Conservation (phyloP, 208 protist species). For the Tritrichomonas foetus region DNA sequence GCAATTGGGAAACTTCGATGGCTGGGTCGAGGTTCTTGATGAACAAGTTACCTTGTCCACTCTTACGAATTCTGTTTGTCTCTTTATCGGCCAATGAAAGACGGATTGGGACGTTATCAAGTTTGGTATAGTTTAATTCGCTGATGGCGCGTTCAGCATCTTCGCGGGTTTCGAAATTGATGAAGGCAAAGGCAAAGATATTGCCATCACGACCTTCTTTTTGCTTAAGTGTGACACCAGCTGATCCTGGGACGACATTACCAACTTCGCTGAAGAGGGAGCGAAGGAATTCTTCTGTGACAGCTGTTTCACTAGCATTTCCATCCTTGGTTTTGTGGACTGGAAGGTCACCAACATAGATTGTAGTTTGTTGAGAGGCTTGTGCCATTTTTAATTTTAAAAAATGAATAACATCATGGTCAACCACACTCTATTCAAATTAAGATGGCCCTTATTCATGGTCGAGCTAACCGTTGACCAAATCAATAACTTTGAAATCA, state of each 20-base stretch:
- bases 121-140: background rate
- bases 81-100: background rate
- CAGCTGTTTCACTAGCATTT: too few relatives aligned
- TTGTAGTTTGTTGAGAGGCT: too few relatives aligned
- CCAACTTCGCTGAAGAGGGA: background rate
- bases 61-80: background rate
- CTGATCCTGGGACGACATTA: too few relatives aligned
- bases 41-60: constrained; percentile 34
- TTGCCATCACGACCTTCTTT: background rate
- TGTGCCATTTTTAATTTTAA: too few relatives aligned
- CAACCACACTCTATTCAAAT: too few relatives aligned
- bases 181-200: background rate
- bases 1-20: background rate
- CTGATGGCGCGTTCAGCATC: background rate
- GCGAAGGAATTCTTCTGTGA: background rate
- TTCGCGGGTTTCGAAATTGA: background rate
- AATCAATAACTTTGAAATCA: too few relatives aligned
- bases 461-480: too few relatives aligned
- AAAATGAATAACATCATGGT: too few relatives aligned
- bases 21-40: background rate
- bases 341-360: too few relatives aligned
- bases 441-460: too few relatives aligned
- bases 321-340: too few relatives aligned
- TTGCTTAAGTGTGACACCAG: background rate
- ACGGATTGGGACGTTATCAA: background rate